Percentiles rank a stretch among this genome's conserved stretches.
Conservation (phyloP, 257 asterid species). For the Ballota nigra region DNA sequence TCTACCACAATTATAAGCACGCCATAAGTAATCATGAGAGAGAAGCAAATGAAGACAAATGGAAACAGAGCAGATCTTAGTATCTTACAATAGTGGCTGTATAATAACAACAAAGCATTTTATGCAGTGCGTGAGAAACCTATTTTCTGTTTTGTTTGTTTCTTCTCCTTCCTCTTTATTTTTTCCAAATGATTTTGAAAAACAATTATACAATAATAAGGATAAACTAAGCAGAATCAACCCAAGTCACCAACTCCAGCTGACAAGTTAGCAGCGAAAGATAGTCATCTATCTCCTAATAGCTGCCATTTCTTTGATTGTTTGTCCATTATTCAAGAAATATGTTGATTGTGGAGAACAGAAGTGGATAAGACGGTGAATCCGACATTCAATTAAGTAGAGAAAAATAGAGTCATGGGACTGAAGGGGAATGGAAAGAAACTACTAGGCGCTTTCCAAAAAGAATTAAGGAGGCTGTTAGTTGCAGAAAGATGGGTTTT, state of each 20-base stretch:
- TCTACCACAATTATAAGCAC: conserved; percentile 41
- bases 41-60: background rate
- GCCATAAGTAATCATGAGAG: background rate
- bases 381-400: background rate
- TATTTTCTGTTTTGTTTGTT: background rate
- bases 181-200: background rate
- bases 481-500: background rate
- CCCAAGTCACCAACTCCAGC: background rate
- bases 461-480: background rate
- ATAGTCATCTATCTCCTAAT: background rate
- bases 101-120: background rate
- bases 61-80: background rate
- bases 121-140: background rate
- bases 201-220: background rate
- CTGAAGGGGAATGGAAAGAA: background rate
- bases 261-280: background rate
- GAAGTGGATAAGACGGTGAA: background rate
- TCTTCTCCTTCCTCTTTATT: too few species aligned
- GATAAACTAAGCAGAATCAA: conserved; percentile 1
- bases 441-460: background rate
- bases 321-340: background rate
- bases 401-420: background rate
- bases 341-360: background rate
- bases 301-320: background rate
- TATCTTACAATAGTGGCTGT: background rate